phyloP scores from a whole-genome alignment of 2,329 filamentous ascomycete genomes.

The Sclerotinia trifoliorum region DNA sequence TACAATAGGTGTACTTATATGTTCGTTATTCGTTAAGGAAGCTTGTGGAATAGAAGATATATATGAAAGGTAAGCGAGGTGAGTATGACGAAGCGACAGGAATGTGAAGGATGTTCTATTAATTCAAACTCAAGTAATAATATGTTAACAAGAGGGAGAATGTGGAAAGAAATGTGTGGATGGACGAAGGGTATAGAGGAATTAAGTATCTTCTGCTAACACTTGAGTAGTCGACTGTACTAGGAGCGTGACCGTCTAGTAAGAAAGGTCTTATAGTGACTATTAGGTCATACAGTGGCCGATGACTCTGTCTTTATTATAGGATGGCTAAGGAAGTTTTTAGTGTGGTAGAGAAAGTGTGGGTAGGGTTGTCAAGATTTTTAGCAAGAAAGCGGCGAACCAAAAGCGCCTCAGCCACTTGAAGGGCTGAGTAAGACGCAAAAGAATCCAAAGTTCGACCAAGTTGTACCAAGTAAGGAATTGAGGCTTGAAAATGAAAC shows the following conservation, averaged over 20 bases:
- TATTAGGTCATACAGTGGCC: conserved; percentile 17
- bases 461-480: background rate
- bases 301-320: conserved; percentile 14
- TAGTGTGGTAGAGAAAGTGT: conserved; percentile 10
- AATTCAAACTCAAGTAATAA: conserved; percentile 6
- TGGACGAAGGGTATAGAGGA: conserved; percentile 15
- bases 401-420: conserved; percentile 21
- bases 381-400: conserved; percentile 6
- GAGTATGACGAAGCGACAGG: conserved; percentile 10
- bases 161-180: conserved; percentile 3
- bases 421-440: conserved; percentile 20
- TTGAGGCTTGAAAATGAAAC: conserved; percentile 10
- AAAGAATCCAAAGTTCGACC: background rate
- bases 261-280: conserved; percentile 4
- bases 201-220: conserved; percentile 21
- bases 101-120: conserved; percentile 15
- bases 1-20: conserved; percentile 1
- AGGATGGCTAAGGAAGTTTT: background rate
- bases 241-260: conserved; percentile 21
- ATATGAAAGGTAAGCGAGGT: background rate
- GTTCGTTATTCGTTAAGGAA: conserved; percentile 9
- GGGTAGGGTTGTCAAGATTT: background rate
- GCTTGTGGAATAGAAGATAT: conserved; percentile 11
- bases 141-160: conserved; percentile 18
- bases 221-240: conserved; percentile 16